Conservation (phyloP, 495 filamentous ascomycete genomes). For the Podospora pseudoanserina region DNA sequence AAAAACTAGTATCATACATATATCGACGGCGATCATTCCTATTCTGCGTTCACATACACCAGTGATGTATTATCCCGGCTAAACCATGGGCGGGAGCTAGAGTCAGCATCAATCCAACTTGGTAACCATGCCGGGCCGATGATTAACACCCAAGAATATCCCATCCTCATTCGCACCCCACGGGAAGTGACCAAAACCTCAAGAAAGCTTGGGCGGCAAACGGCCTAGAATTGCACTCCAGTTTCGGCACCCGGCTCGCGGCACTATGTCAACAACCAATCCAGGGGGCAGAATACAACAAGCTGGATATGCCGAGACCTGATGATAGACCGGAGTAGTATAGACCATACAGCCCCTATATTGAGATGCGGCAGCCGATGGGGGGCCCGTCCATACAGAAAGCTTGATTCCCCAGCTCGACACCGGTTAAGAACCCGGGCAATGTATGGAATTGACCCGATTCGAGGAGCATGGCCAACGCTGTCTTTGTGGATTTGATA, state of each 20-base stretch:
- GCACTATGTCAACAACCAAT: neutral
- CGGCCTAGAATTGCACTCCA: neutral
- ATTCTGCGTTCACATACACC: too few species aligned
- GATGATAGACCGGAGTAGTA: neutral
- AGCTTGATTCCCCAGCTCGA: neutral
- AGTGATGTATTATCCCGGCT: too few species aligned
- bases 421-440: neutral
- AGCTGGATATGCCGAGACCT: neutral
- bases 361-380: neutral
- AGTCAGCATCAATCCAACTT: too few species aligned
- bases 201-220: neutral
- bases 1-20: too few species aligned
- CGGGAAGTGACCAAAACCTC: too few species aligned
- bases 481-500: neutral
- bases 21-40: too few species aligned
- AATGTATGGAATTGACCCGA: neutral
- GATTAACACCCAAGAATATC: too few species aligned
- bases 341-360: neutral
- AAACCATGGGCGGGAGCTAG: too few species aligned
- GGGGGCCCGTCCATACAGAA: neutral
- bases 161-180: too few species aligned
- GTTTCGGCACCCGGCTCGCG: neutral
- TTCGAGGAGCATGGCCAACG: neutral
- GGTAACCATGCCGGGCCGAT: too few species aligned
- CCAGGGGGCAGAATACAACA: neutral